These are phyloP conservation scores for Pyricularia grisea DNA, from an alignment of 2,329 filamentous ascomycete species.

Conservation along the genomic window DNA sequence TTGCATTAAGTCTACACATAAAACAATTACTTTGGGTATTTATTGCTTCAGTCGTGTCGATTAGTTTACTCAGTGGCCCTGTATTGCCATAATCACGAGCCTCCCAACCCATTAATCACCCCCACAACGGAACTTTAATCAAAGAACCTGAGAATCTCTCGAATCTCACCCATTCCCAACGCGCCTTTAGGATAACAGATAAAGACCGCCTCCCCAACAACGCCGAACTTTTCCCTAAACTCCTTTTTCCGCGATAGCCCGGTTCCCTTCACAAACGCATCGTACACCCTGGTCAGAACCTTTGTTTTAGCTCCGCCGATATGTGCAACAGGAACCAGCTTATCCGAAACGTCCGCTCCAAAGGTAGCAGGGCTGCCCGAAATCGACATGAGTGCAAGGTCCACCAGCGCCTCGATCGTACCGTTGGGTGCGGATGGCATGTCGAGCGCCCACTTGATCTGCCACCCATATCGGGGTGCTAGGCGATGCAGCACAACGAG, in stretches of 20 bases:
- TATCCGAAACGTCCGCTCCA: conserved; percentile 68
- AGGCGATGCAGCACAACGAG: conserved; percentile 80
- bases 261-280: conserved; percentile 71
- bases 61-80: background rate
- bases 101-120: background rate
- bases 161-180: conserved; percentile 69
- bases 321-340: conserved; percentile 71
- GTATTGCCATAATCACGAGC: background rate
- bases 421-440: conserved; percentile 82
- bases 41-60: background rate
- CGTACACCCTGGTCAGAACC: conserved; percentile 75
- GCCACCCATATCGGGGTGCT: conserved; percentile 73
- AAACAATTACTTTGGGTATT: background rate
- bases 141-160: conserved; percentile 86
- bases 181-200: conserved; percentile 86
- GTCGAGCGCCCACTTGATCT: conserved; percentile 93
- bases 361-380: conserved; percentile 65
- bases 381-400: conserved; percentile 50
- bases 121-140: conserved; percentile 26
- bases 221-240: conserved; percentile 86
- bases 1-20: background rate
- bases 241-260: conserved; percentile 76
- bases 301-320: conserved; percentile 73
- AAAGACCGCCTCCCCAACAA: conserved; percentile 73
- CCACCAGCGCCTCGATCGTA: conserved; percentile 75